Evolutionary conservation across 106 monocot genomes (phyloP).

Genomic region (Dioscorea dumetorum): DNA sequence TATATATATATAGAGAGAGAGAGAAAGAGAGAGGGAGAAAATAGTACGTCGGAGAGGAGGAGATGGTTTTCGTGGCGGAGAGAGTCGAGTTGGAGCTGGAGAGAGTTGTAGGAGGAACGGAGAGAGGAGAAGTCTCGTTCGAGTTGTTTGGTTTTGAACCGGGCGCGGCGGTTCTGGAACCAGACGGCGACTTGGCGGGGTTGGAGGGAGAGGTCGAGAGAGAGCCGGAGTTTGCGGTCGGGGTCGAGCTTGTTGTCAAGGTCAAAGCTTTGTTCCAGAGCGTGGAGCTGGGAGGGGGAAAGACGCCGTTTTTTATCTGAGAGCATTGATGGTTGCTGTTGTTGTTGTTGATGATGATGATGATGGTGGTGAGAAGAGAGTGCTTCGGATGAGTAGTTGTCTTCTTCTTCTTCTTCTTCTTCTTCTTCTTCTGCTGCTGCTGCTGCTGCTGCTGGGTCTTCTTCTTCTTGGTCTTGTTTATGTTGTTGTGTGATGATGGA

Average conservation of each 20-base stretch:
- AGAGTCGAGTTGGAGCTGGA: slow-evolving; percentile 31
- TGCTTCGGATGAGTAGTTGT: too few relatives aligned
- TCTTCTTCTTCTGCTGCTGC: too few relatives aligned
- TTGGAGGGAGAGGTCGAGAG: slow-evolving; percentile 13
- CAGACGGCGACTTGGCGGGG: slow-evolving; percentile 27
- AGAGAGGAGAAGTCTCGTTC: slow-evolving; percentile 50
- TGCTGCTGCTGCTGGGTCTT: too few relatives aligned
- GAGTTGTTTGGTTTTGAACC: slow-evolving; percentile 29
- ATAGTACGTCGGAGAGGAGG: slow-evolving; percentile 41
- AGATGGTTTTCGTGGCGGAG: slow-evolving; percentile 44
- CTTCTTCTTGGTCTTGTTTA: too few relatives aligned
- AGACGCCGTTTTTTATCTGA: neutral
- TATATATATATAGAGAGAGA: neutral
- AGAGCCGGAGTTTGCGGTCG: neutral
- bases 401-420: too few relatives aligned
- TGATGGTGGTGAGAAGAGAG: too few relatives aligned
- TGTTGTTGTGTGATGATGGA: too few relatives aligned
- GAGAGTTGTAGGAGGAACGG: slow-evolving; percentile 30
- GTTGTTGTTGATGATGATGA: too few relatives aligned
- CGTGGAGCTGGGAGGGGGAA: neutral
- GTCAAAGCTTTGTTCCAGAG: neutral
- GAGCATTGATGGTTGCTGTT: too few relatives aligned
- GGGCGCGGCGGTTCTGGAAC: slow-evolving; percentile 35
- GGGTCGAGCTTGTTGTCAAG: neutral
- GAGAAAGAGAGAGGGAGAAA: too few relatives aligned